Evolutionary conservation across 2,329 filamentous ascomycete species (phyloP), one percentile per base, ranked within the genome.

Genomic region (Ceratocystis ficicola): DNA sequence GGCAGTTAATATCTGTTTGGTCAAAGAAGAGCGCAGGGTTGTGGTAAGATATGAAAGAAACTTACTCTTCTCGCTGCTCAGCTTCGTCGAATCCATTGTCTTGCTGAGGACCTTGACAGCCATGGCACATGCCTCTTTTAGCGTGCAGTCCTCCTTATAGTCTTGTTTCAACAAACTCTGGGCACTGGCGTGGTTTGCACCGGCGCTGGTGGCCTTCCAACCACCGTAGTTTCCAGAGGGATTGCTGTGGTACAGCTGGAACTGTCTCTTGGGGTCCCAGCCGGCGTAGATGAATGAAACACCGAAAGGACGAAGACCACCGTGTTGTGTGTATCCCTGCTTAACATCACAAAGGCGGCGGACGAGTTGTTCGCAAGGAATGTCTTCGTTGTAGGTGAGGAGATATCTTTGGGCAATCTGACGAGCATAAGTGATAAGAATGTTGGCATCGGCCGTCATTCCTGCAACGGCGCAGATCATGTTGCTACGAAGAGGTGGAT

Each of bases 261-360:
- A 99, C 76, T 97, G 88, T 73, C 92, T 85, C 77, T 95, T 89
- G 68, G 90, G 90, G 75, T 99, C 94, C 84, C 92, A 99, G 68
- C 94, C 94, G 62, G 95, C 95, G 75, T 99, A 99, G 83, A 99
- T 97, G 84, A 99, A 97, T 61, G 92, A 96, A 61, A 99, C 94
- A 77, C 94, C 94, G 72, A 99, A 99, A 17, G 94, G 94, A 72
- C 94, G 90, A 67, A 99, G 88, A 80, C 94, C 94, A 83, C 94
- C 94, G 74, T 97, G 94, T 77, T 99, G 94, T 70, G 94, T 99
- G 81, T 99, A 99, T 69, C 94, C 93, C 79, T 99, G 94, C 83
- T 99, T 99, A 71, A 97, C 81, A 80, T 99, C 94, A 79, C 95
- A 99, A 73, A 99, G 83, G 72, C 90, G 86, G 72, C 94, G 91